Percentiles rank a stretch among this genome's conserved stretches.
These are phyloP conservation scores for Podaxis carcinomalis DNA, from an alignment of 768 basidiomycete species.

Conservation along the genomic window DNA sequence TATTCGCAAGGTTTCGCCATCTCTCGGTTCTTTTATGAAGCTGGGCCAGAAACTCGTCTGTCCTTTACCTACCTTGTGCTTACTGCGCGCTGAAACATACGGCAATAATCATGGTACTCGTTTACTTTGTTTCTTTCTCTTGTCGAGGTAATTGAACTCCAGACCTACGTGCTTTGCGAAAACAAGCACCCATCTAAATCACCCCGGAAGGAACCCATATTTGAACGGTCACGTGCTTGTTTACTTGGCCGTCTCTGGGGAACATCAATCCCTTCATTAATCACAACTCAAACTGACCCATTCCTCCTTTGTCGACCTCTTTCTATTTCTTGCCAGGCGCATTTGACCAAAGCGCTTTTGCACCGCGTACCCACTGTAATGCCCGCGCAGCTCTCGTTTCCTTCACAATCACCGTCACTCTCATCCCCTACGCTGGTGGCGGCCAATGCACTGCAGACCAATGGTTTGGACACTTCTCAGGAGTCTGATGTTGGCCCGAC, in stretches of 20 bases:
- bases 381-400: constrained; percentile 6
- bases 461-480: neutral
- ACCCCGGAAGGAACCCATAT: no score
- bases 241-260: neutral
- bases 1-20: no score
- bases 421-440: neutral
- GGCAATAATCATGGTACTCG: no score
- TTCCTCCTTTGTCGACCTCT: neutral
- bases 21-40: no score
- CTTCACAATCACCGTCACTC: constrained; percentile 1
- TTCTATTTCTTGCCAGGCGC: neutral
- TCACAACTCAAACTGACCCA: neutral
- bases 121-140: no score
- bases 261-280: neutral
- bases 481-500: neutral
- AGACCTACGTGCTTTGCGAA: no score
- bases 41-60: no score
- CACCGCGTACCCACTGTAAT: neutral
- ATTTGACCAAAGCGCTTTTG: neutral
- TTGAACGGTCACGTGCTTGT: neutral
- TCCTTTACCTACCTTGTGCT: no score
- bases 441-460: neutral
- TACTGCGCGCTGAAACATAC: no score
- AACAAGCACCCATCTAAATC: no score
- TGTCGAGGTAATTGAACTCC: no score